These are phyloP conservation scores for Oryza australiensis DNA, from an alignment of 176 grass and related monocot genomes.

Conservation along the genomic window DNA sequence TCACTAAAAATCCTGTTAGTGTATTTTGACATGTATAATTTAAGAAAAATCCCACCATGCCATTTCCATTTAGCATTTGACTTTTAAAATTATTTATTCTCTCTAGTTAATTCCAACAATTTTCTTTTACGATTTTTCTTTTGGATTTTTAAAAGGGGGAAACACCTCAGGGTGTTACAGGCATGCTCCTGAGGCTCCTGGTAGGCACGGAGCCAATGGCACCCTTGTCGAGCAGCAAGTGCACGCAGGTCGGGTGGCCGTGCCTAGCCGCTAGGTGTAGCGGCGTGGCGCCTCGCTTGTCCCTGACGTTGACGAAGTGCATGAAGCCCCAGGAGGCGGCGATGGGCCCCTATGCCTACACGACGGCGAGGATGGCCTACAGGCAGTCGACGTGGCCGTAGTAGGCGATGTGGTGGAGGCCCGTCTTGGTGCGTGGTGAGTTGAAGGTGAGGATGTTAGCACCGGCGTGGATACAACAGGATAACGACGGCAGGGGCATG, in stretches of 20 bases:
- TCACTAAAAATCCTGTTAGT: too few species aligned
- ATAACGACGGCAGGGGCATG: too few species aligned
- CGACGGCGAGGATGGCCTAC: slow-evolving; percentile 52
- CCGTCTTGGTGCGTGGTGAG: slow-evolving; percentile 54
- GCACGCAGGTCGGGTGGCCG: slow-evolving; percentile 46
- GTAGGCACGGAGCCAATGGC: slow-evolving; percentile 53
- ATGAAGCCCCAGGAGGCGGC: slow-evolving; percentile 64
- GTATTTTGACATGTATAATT: too few species aligned
- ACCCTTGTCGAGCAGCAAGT: slow-evolving; percentile 53
- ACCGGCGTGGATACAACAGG: slow-evolving; percentile 53
- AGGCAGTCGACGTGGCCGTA: slow-evolving; percentile 63
- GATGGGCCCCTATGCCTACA: slow-evolving; percentile 25
- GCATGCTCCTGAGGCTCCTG: slow-evolving; percentile 46
- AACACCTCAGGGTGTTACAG: too few species aligned
- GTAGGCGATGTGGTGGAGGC: slow-evolving; percentile 68
- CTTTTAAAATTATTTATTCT: too few species aligned
- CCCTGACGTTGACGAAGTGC: slow-evolving; percentile 66
- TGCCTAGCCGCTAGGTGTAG: slow-evolving; percentile 58
- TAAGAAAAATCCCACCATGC: too few species aligned
- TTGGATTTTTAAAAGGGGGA: too few species aligned
- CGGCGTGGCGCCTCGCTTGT: slow-evolving; percentile 60
- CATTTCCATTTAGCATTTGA: too few species aligned
- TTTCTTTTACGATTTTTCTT: too few species aligned
- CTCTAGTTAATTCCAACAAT: too few species aligned
- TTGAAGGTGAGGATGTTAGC: slow-evolving; percentile 82